Evolutionary conservation across 2,329 filamentous ascomycete species (phyloP).

Genomic region (Arthrobotrys entomopaga): DNA sequence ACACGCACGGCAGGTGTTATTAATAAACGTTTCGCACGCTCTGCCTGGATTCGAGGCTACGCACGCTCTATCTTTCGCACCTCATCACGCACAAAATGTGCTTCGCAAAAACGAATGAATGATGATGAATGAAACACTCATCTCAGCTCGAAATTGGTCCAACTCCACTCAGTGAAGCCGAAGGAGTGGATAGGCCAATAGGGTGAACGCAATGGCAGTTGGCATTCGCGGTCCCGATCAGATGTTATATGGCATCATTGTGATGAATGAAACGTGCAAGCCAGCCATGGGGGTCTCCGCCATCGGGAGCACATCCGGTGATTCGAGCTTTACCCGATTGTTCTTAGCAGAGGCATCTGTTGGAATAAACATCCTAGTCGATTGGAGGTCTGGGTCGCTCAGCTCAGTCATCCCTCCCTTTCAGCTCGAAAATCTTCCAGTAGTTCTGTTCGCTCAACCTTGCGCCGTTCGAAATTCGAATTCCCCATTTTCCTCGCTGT

Average conservation of each 20-base stretch:
- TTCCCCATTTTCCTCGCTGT: slow-evolving; percentile 8
- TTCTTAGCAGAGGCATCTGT: slow-evolving; percentile 8
- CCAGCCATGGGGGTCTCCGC: slow-evolving; percentile 31
- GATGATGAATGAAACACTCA: slow-evolving; percentile 39
- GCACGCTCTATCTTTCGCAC: slow-evolving; percentile 6
- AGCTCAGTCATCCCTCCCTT: slow-evolving; percentile 1
- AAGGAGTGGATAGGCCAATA: slow-evolving; percentile 41
- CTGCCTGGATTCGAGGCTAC: no score
- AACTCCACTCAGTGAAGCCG: slow-evolving; percentile 32
- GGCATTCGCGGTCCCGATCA: slow-evolving; percentile 32
- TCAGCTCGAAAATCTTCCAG: no score
- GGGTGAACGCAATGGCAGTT: slow-evolving; percentile 15
- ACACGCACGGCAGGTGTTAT: background rate
- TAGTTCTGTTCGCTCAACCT: slow-evolving; percentile 5
- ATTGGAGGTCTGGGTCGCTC: slow-evolving; percentile 1
- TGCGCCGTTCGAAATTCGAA: slow-evolving; percentile 2
- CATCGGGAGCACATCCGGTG: slow-evolving; percentile 53
- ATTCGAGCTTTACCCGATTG: slow-evolving; percentile 42
- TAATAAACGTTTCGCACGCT: background rate
- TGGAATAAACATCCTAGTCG: slow-evolving; percentile 21
- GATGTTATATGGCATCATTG: slow-evolving; percentile 54
- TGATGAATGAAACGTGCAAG: slow-evolving; percentile 53
- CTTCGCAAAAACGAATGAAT: no score
- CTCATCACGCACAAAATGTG: slow-evolving; percentile 1
- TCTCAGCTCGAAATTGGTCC: slow-evolving; percentile 15